Base-by-base conservation (phyloP, 2,329 filamentous ascomycete genomes). In the Amauroascus verrucosus region DNA sequence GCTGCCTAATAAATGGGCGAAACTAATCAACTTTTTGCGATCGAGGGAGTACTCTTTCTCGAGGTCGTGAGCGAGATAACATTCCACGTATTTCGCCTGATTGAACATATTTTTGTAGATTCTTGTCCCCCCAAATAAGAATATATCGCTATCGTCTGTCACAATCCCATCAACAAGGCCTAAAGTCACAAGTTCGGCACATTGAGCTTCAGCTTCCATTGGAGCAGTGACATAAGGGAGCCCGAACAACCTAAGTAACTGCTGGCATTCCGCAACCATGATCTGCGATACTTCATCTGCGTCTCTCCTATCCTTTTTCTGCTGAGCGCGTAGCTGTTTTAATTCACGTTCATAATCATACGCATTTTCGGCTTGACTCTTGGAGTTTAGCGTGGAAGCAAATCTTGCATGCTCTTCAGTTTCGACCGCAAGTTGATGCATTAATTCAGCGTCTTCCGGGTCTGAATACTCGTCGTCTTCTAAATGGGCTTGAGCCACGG, bases 71-170 rank as follows among this genome's bases (percentile, higher is more conserved):
- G 83, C 73, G 8, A 98, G 78, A 65, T 97, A 98, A 70, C 93
- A 97, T 71, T 98, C 93, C 40, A 98, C 93, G 62, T 88, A 95
- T 67, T 98, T 98, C 68, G 93, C 93, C 62, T 88, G 85, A 70
- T 96, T 98, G 76, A 98, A 98, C 89, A 98, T 95, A 74, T 98
- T 98, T 70, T 98, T 98, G 77, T 98, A 98, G 20, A 98, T 86
- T 16, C 91, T 79, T 0, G 89, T 98, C 35, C 93, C 94, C 16
- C 93, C 94, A 67, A 98, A 98, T 0, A 98, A 79, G 64, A 98
- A 98, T 0, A 85, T 94, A 73, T 98, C 93, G 2, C 86, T 94
- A 66, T 98, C 93, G 63, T 98, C 93, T 0, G 94, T 98, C 28
- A 98, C 90, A 57, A 98, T 95, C 11, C 94, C 93, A 66, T 98